A percentile compares a stretch with the other conserved stretches of the same genome.
phyloP scores from a whole-genome alignment of 805 yeast genomes.

The Starmerella powellii region DNA sequence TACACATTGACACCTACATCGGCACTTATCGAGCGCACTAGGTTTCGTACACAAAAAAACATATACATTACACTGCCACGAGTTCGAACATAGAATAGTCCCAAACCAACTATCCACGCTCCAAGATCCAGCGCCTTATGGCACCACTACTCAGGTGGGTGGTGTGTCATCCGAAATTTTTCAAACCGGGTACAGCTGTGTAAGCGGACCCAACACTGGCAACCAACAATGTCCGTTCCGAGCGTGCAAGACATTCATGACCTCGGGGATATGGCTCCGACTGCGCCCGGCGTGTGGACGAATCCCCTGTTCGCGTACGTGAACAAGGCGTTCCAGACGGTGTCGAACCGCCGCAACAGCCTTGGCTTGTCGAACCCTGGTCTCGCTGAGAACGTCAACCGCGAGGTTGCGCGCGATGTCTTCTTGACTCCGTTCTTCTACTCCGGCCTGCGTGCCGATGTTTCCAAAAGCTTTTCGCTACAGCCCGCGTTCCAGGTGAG shows the following conservation, averaged over 20 bases:
- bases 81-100: no score
- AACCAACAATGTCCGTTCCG: slow-evolving; percentile 10
- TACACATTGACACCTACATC: no score
- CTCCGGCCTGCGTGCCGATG: slow-evolving; percentile 92
- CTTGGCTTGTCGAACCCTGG: slow-evolving; percentile 86
- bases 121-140: no score
- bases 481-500: slow-evolving; percentile 88
- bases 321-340: slow-evolving; percentile 14
- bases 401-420: slow-evolving; percentile 89
- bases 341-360: slow-evolving; percentile 59
- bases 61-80: no score
- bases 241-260: slow-evolving; percentile 17
- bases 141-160: no score
- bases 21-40: no score
- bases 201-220: slow-evolving; percentile 5
- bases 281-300: slow-evolving; percentile 21
- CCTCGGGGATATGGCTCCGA: slow-evolving; percentile 17
- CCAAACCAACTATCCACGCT: no score
- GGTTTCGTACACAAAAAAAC: no score
- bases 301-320: slow-evolving; percentile 19
- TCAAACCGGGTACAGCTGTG: slow-evolving; percentile 4
- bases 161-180: slow-evolving; percentile 14
- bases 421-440: slow-evolving; percentile 80
- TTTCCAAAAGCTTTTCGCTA: slow-evolving; percentile 79
- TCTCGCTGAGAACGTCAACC: slow-evolving; percentile 80